phyloP scores from a whole-genome alignment of 2,329 filamentous ascomycete genomes.

The Fonsecaea pugnacius region DNA sequence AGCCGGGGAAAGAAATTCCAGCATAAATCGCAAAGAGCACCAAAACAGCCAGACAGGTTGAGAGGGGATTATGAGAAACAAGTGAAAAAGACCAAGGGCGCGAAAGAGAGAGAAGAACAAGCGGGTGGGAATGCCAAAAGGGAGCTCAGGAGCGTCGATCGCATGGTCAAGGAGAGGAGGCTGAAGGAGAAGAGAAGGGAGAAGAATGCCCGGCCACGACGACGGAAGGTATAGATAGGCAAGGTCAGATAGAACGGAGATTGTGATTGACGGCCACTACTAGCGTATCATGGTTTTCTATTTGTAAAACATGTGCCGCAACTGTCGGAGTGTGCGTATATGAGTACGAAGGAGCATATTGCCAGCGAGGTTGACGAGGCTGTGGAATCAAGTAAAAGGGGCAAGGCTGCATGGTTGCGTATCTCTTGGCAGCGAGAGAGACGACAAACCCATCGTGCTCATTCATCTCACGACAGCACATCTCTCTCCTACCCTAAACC shows the following conservation, averaged over 20 bases:
- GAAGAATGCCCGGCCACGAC: slow-evolving; percentile 80
- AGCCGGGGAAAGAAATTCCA: slow-evolving; percentile 67
- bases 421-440: neutral
- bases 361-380: neutral
- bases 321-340: neutral
- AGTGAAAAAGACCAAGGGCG: slow-evolving; percentile 87
- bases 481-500: neutral
- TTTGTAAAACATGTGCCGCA: neutral
- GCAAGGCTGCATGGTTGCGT: neutral
- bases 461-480: neutral
- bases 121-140: slow-evolving; percentile 32
- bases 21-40: slow-evolving; percentile 84
- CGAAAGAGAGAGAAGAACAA: slow-evolving; percentile 67
- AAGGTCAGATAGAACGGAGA: neutral
- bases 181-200: slow-evolving; percentile 74
- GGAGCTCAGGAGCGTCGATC: slow-evolving; percentile 69
- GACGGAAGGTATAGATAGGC: slow-evolving; percentile 19
- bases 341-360: neutral
- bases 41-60: slow-evolving; percentile 91
- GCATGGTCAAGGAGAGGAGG: slow-evolving; percentile 81
- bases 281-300: neutral
- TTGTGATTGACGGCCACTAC: neutral
- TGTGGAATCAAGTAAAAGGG: neutral
- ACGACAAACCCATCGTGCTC: neutral
- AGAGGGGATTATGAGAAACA: slow-evolving; percentile 86